A percentile compares a stretch with the other conserved stretches of the same genome.
Conservation (phyloP, 176 grass and related monocot genomes). For the Bolboschoenus planiculmis region DNA sequence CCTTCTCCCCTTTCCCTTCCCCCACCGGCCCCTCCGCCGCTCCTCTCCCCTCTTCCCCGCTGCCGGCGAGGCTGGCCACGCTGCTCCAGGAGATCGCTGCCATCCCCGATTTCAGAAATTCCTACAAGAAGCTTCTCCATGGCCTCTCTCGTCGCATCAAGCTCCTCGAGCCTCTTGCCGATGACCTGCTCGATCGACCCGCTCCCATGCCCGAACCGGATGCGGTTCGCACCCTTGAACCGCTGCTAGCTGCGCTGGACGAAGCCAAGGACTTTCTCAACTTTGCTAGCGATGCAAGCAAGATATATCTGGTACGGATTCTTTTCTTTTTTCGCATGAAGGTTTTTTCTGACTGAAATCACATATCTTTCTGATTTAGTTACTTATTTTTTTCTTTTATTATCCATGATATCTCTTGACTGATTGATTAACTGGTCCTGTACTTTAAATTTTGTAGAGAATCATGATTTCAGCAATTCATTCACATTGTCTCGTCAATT, state of each 20-base stretch:
- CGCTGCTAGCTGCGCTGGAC: slow-evolving; percentile 45
- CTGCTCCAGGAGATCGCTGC: slow-evolving; percentile 27
- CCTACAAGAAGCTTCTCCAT: slow-evolving; percentile 61
- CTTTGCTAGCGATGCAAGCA: slow-evolving; percentile 59
- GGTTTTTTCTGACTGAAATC: too few species aligned
- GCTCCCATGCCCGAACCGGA: neutral
- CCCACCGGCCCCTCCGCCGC: neutral
- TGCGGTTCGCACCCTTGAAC: slow-evolving; percentile 7
- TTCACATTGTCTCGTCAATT: neutral
- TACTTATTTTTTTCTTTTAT: too few species aligned
- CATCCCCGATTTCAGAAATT: slow-evolving; percentile 50
- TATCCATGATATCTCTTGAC: too few species aligned
- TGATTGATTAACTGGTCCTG: too few species aligned
- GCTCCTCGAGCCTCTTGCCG: slow-evolving; percentile 66
- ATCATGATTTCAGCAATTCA: too few species aligned
- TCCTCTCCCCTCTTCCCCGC: too few species aligned
- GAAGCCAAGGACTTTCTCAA: slow-evolving; percentile 43
- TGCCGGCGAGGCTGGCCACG: slow-evolving; percentile 18
- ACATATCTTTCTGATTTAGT: too few species aligned
- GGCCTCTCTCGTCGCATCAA: slow-evolving; percentile 56
- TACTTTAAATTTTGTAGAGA: too few species aligned
- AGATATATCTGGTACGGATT: slow-evolving; percentile 59
- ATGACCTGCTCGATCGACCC: slow-evolving; percentile 58
- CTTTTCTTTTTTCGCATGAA: too few species aligned
- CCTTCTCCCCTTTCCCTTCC: neutral